phyloP scores from a whole-genome alignment of 805 yeast genomes.

The Grigorovia yakushimaensis region DNA sequence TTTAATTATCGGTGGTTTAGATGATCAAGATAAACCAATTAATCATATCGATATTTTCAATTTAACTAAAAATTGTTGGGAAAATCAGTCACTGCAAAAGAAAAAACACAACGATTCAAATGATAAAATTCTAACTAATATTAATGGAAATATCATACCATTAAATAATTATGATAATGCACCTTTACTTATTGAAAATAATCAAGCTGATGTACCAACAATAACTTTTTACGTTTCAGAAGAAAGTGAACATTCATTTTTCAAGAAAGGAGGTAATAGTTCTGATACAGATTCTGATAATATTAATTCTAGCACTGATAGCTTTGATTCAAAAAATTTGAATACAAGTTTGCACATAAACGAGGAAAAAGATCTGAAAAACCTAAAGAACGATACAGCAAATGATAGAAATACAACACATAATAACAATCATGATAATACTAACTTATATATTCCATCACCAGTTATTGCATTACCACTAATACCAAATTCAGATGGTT shows the following conservation, averaged over 20 bases:
- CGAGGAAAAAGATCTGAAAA: no score
- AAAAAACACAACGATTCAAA: background rate
- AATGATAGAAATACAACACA: background rate
- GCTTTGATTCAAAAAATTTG: no score
- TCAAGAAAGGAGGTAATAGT: background rate
- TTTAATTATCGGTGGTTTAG: constrained; percentile 27
- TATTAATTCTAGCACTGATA: constrained; percentile 5
- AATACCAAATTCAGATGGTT: constrained; percentile 25
- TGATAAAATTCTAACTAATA: constrained; percentile 14
- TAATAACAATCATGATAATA: background rate
- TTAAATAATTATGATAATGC: constrained; percentile 14
- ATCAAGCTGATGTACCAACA: constrained; percentile 20
- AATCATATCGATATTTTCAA: constrained; percentile 25
- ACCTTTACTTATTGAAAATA: constrained; percentile 19
- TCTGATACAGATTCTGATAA: background rate
- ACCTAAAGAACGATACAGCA: no score
- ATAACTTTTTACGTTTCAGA: constrained; percentile 13
- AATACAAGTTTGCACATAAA: background rate
- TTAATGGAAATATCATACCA: constrained; percentile 14
- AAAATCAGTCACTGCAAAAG: constrained; percentile 3
- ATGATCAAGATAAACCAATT: constrained; percentile 25
- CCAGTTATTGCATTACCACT: constrained; percentile 31
- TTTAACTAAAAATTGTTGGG: constrained; percentile 25
- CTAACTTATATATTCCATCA: constrained; percentile 3
- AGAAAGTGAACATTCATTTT: background rate